Conservation (phyloP, 352 stramenopile genomes). For the Stephanocyclus meneghinianus region DNA sequence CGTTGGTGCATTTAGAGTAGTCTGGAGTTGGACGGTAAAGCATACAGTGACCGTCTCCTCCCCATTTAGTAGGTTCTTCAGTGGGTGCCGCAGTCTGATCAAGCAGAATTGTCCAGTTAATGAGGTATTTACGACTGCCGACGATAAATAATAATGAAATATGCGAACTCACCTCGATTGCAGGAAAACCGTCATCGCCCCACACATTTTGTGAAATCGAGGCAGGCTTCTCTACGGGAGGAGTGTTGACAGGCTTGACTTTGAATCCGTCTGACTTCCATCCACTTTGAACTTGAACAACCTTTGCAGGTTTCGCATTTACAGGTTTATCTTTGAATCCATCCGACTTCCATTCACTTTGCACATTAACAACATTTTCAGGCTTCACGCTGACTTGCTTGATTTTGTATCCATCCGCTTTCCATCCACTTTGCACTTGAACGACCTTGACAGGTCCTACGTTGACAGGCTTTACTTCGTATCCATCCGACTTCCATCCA, state of each 20-base stretch:
- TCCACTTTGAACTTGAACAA: not conserved
- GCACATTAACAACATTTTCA: not conserved
- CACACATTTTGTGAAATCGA: not conserved
- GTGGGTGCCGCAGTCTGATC: not conserved
- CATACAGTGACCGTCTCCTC: conserved; percentile 1
- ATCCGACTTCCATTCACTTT: not conserved
- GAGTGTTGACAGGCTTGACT: not conserved
- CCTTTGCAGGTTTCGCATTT: not conserved
- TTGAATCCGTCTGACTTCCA: not conserved
- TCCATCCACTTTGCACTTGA: not conserved
- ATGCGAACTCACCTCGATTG: not conserved
- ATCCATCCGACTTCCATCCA: too few species aligned
- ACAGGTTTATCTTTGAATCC: not conserved
- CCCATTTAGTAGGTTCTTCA: conserved; percentile 2
- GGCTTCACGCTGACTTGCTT: not conserved
- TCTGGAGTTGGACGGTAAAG: conserved; percentile 1
- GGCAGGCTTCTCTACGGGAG: not conserved
- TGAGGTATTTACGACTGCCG: too few species aligned
- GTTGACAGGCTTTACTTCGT: not conserved
- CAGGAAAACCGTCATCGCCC: conserved; percentile 1
- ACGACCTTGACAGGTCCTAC: conserved; percentile 1
- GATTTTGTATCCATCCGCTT: not conserved
- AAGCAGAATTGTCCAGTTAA: too few species aligned
- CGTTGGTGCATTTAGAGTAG: conserved; percentile 11
- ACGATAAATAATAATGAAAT: not conserved